Conservation (phyloP, 148 eudicot genomes). For the Vaccinium myrtillus region DNA sequence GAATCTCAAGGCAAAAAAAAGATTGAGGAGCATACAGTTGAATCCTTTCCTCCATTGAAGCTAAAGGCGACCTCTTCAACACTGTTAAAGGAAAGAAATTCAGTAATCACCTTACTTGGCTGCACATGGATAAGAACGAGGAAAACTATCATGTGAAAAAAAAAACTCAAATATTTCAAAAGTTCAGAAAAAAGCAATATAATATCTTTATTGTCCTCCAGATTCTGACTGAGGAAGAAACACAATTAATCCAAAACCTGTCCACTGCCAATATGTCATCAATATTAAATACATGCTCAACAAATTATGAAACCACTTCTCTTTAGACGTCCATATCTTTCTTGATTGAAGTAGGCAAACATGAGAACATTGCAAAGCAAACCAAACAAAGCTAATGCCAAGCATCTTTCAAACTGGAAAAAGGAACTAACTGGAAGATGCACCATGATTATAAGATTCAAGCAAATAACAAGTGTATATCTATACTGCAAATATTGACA, state of each 20-base stretch:
- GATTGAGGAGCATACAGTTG: constrained; percentile 66
- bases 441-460: too few relatives aligned
- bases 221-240: neutral
- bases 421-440: too few relatives aligned
- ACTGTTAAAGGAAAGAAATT: constrained; percentile 41
- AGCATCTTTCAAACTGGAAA: neutral
- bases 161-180: neutral
- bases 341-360: neutral
- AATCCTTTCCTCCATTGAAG: constrained; percentile 99
- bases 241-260: neutral
- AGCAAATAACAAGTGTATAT: neutral
- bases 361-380: neutral
- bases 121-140: neutral
- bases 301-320: neutral
- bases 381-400: neutral
- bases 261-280: neutral
- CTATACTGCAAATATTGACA: neutral
- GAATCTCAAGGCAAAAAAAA: neutral
- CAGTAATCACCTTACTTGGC: constrained; percentile 3
- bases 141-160: neutral
- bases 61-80: constrained; percentile 94
- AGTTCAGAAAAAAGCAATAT: neutral
- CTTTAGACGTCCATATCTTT: neutral
- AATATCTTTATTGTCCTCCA: neutral
- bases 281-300: neutral